phyloP scores from a whole-genome alignment of 2,329 filamentous ascomycete genomes.

The Akanthomyces muscarius region DNA sequence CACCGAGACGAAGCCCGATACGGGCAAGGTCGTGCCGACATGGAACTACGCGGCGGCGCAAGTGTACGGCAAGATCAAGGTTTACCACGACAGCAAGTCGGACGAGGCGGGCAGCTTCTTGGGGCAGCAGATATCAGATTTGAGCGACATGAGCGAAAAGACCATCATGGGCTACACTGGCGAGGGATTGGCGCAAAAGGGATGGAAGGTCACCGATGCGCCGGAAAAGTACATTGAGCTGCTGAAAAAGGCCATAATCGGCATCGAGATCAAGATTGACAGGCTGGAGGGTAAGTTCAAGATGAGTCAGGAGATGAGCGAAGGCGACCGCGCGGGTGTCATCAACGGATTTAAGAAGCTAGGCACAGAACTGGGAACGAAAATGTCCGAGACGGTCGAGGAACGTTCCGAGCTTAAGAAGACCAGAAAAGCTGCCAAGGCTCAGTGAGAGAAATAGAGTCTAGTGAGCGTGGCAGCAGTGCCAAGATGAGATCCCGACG shows the following conservation, averaged over 20 bases:
- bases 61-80: conserved; percentile 53
- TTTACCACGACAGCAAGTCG: conserved; percentile 49
- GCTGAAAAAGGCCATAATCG: conserved; percentile 56
- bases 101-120: conserved; percentile 46
- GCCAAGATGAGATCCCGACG: too few species aligned
- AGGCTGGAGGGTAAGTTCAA: conserved; percentile 60
- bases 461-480: not conserved
- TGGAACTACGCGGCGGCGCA: conserved; percentile 68
- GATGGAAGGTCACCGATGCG: conserved; percentile 56
- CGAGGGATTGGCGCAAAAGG: conserved; percentile 29
- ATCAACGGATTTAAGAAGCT: conserved; percentile 48
- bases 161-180: conserved; percentile 50
- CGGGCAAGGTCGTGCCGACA: conserved; percentile 64
- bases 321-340: conserved; percentile 53
- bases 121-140: conserved; percentile 46
- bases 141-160: conserved; percentile 49
- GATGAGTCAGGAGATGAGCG: conserved; percentile 59
- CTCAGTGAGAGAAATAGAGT: not conserved
- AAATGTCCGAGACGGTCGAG: conserved; percentile 7
- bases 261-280: conserved; percentile 55
- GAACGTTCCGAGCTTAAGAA: conserved; percentile 14
- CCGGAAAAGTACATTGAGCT: conserved; percentile 53
- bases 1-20: conserved; percentile 58
- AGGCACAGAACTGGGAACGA: conserved; percentile 8
- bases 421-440: conserved; percentile 8